These are phyloP conservation scores for Phalaenopsis aphrodite DNA, from an alignment of 106 monocot species.

Conservation along the genomic window DNA sequence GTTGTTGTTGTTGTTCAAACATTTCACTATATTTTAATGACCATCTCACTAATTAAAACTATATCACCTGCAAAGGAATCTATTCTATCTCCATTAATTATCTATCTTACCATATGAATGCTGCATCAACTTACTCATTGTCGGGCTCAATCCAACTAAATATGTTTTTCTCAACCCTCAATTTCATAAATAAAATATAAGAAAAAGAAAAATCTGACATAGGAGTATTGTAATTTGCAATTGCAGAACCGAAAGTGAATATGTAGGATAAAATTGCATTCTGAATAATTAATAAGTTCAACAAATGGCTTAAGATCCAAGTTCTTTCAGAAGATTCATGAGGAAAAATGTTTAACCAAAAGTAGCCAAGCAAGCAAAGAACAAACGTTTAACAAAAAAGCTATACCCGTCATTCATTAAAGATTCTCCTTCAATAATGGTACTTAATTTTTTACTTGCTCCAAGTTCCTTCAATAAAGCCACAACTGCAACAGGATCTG, in stretches of 20 bases:
- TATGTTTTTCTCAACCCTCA: not conserved
- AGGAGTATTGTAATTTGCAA: not conserved
- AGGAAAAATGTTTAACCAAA: too few species aligned
- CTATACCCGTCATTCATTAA: constrained; percentile 99
- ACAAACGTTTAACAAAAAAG: constrained; percentile 1
- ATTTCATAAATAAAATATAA: not conserved
- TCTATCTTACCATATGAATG: not conserved
- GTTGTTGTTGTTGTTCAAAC: too few species aligned
- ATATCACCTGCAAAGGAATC: too few species aligned
- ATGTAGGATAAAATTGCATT: not conserved
- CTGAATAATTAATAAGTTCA: not conserved
- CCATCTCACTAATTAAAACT: too few species aligned
- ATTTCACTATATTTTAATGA: too few species aligned
- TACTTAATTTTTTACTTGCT: constrained; percentile 96
- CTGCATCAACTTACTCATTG: not conserved
- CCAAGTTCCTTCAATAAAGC: constrained; percentile 97
- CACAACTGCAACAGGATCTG: constrained; percentile 99
- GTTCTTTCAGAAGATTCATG: too few species aligned
- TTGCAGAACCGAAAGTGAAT: not conserved
- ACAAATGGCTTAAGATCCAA: not conserved
- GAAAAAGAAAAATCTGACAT: not conserved
- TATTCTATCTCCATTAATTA: too few species aligned
- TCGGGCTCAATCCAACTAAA: not conserved
- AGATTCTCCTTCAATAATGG: constrained; percentile 99
- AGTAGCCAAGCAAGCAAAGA: not conserved